Base-by-base conservation (phyloP, 169 alveolate species). In the Eimeria tenella region DNA sequence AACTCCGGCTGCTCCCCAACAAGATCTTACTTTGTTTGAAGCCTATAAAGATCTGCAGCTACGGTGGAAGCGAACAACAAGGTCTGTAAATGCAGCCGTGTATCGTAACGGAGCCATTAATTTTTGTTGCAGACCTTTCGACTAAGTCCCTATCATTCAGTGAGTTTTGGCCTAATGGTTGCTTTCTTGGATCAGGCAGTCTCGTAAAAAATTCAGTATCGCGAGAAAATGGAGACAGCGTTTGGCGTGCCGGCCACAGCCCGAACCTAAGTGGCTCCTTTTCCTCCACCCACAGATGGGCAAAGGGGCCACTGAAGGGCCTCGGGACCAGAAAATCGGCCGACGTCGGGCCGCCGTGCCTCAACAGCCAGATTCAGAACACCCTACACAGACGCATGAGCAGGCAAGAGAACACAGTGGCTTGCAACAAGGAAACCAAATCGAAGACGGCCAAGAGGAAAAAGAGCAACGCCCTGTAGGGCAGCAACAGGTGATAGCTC, bases 1-100 rank as follows among this genome's bases (percentile, higher is more conserved):
- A 49, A 62, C 92, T 8, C 81, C 92, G 42, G 92, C 92, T 19
- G 75, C 90, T 50, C 90, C 68, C 65, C 94, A 42, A 82, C 84
- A 90, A 62, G 94, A 90, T 42, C 56, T 90, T 77, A 75, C 73
- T 62, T 56, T 90, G 52, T 90, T 90, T 53, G 90, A 74, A 55
- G 56, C 94, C n/a, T 90, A 90, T 49, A 68, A 83, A 75, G 94
- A 90, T 70, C 73, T 90, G 25, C 94, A 90, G 90, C 90, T 90
- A 52, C 52, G 90, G 73, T 90, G 94, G 94, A 90, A 63, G 73
- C 56, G 75, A 74, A 90, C 94, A 5, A 73, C 89, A 23, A 77
- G 94, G 83, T 84, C 74, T 50, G n/a, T 58, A 23, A 63, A 90
- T 81, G 17, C 56, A 56, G 23, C 68, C 11, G 68, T 31, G 42